phyloP scores from a whole-genome alignment of 1,139 yeast genomes.

The Pichia sp. region DNA sequence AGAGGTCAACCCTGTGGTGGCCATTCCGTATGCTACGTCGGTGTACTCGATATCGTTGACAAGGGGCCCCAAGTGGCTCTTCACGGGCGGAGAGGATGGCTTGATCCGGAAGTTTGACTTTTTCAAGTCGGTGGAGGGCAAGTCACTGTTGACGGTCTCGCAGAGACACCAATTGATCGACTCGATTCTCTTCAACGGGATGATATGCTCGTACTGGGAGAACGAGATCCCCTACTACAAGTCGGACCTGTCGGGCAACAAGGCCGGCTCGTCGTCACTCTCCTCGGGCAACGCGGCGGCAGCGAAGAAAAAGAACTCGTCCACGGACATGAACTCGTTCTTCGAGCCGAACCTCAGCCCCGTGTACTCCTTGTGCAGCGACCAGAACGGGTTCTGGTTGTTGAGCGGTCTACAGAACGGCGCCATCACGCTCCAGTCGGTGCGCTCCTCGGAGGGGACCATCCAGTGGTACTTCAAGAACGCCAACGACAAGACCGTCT shows the following conservation, averaged over 20 bases:
- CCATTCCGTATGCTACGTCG: slow-evolving; percentile 65
- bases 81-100: slow-evolving; percentile 97
- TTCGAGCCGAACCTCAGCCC: slow-evolving; percentile 76
- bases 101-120: slow-evolving; percentile 87
- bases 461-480: slow-evolving; percentile 65
- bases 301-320: neutral
- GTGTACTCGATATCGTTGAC: slow-evolving; percentile 78
- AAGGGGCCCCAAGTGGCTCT: slow-evolving; percentile 79
- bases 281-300: neutral
- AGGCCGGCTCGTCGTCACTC: slow-evolving; percentile 6
- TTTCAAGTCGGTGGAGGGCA: slow-evolving; percentile 79
- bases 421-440: slow-evolving; percentile 79
- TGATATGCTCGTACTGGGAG: slow-evolving; percentile 85
- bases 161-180: slow-evolving; percentile 89
- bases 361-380: slow-evolving; percentile 81
- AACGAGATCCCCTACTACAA: slow-evolving; percentile 77
- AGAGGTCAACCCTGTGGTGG: slow-evolving; percentile 50
- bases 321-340: slow-evolving; percentile 26
- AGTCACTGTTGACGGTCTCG: slow-evolving; percentile 81
- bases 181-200: slow-evolving; percentile 79
- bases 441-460: slow-evolving; percentile 78
- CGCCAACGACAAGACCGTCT: slow-evolving; percentile 31
- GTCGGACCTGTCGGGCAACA: slow-evolving; percentile 30
- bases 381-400: slow-evolving; percentile 79
- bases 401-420: slow-evolving; percentile 80